Base-by-base conservation (phyloP, 129 eudicot genomes). In the Centella asiatica region DNA sequence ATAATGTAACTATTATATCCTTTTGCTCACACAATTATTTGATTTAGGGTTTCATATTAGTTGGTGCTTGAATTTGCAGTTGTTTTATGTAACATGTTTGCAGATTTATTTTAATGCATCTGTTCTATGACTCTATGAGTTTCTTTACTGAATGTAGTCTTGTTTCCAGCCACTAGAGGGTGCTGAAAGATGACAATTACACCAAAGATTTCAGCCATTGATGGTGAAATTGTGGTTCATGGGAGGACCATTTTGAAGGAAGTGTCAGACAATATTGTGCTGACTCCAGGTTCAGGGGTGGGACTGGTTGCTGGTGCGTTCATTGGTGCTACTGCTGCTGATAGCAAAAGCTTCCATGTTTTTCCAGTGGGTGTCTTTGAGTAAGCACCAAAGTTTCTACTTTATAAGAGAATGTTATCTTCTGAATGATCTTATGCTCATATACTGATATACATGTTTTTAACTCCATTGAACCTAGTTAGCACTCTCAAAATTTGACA, bases 261-360 rank as follows among this genome's bases (percentile, higher is more conserved):
- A 27, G 95, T 90, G 59, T 80, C 94, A 10, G 95, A 90, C 56
- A 90, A 90, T 84, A 84, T 90, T 44, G 64, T 84, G 69, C 58
- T 90, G 65, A 87, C 94, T 23, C 94, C 95, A 8, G 90, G 94
- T 39, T 67, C 95, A 1, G 89, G 94, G 6, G 71, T 67, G 33
- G 90, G 87, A 49, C 88, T 90, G 11, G 65, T 81, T 47, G 76
- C 83, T 1, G 97, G 97, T 57, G 94, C 97, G 53, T 90, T 90
- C 64, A 71, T 90, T 25, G 97, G 97, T 72, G 94, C 97, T 52
- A 76, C 90, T 13, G 79, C 82, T 34, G 57, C 82, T 19, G 61
- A 76, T 47, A 77, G 76, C 79, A 80, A 90, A 75, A 78, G 95
- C 77, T 80, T 75, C 71, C 98, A 90, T 47, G 85, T 87, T 18